Evolutionary conservation across 176 grass and related monocot genomes (phyloP).

Genomic region (Urochloa ruziziensis): DNA sequence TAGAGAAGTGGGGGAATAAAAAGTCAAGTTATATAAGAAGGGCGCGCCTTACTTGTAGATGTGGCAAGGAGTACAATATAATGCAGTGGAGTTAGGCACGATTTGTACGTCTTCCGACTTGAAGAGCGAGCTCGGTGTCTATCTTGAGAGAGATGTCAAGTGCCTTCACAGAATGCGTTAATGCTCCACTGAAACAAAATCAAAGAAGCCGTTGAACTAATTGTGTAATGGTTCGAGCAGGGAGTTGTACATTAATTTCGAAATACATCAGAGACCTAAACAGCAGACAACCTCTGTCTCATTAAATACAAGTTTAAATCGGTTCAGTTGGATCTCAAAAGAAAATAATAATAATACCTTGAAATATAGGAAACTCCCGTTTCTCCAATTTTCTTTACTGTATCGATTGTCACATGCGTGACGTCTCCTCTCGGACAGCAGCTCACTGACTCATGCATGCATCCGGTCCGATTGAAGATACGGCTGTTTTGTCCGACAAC

Average conservation of each 20-base stretch:
- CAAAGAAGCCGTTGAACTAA: not conserved
- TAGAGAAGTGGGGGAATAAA: not conserved
- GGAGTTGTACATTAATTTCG: not conserved
- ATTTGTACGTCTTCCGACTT: slow-evolving; percentile 91
- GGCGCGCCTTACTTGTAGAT: not conserved
- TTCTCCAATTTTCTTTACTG: slow-evolving; percentile 91
- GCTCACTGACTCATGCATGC: too few relatives aligned
- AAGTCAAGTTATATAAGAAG: not conserved
- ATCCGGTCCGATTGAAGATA: too few relatives aligned
- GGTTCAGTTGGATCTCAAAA: not conserved
- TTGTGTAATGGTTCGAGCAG: not conserved
- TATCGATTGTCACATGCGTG: slow-evolving; percentile 83
- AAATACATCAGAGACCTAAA: slow-evolving; percentile 4
- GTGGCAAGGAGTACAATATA: not conserved
- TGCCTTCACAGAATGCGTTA: slow-evolving; percentile 96
- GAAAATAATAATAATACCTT: slow-evolving; percentile 56
- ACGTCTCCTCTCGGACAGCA: too few relatives aligned
- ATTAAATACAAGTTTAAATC: not conserved
- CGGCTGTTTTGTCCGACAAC: too few relatives aligned
- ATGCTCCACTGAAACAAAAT: slow-evolving; percentile 69
- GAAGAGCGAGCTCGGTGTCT: slow-evolving; percentile 89
- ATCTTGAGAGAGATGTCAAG: slow-evolving; percentile 95
- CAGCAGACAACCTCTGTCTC: not conserved
- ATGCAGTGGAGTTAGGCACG: slow-evolving; percentile 50
- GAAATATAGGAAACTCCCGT: slow-evolving; percentile 92